Evolutionary conservation across 768 basidiomycete genomes (phyloP).

Genomic region (Phlegmacium glaucopus): DNA sequence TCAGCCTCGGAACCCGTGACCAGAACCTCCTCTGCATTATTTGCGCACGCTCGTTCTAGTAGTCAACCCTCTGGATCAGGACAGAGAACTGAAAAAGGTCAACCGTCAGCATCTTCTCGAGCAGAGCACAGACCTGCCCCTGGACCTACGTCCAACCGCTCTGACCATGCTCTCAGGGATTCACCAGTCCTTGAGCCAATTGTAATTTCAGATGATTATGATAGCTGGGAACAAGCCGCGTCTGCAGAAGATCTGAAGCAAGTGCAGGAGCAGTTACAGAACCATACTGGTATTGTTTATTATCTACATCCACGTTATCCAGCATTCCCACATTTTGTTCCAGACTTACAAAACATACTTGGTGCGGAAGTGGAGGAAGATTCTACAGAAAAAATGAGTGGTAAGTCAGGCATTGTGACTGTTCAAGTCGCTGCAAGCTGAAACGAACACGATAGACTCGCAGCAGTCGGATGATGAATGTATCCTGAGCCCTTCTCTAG

Average conservation of each 20-base stretch:
- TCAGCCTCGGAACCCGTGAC: constrained; percentile 15
- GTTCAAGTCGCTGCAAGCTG: background rate
- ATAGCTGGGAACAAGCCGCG: constrained; percentile 26
- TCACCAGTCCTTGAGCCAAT: background rate
- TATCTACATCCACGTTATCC: background rate
- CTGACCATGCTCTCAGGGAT: background rate
- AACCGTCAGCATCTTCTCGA: too few species aligned
- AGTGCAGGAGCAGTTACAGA: constrained; percentile 8
- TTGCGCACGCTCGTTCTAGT: background rate
- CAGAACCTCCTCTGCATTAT: constrained; percentile 4
- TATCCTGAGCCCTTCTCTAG: constrained; percentile 14
- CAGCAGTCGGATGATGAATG: too few species aligned
- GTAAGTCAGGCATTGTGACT: background rate
- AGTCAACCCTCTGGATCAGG: constrained; percentile 8
- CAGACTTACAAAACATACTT: background rate
- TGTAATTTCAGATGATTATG: constrained; percentile 16
- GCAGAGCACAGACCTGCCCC: constrained; percentile 4
- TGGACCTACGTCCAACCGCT: constrained; percentile 3
- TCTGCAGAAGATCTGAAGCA: constrained; percentile 19
- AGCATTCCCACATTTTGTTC: background rate
- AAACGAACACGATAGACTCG: too few species aligned
- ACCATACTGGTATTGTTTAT: constrained; percentile 7
- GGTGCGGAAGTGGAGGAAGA: background rate
- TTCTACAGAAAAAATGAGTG: constrained; percentile 7
- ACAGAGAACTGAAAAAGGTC: constrained; percentile 1